These are phyloP conservation scores for Candida sp. DNA, from an alignment of 1,139 yeast genomes.

Conservation along the genomic window DNA sequence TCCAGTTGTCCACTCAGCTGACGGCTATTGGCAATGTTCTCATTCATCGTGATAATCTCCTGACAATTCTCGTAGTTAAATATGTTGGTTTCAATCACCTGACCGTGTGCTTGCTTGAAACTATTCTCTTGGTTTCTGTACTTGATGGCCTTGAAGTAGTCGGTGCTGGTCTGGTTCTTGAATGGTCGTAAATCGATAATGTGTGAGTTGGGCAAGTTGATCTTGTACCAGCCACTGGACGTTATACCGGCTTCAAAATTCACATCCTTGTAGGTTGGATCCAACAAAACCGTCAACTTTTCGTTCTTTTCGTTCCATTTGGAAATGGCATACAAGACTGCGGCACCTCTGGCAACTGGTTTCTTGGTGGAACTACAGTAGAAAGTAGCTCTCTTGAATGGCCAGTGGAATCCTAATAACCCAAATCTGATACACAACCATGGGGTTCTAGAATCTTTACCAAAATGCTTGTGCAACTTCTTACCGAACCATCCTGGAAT, in stretches of 20 bases:
- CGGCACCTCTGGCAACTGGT: slow-evolving; percentile 47
- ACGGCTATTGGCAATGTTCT: slow-evolving; percentile 40
- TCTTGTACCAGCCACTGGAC: slow-evolving; percentile 43
- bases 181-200: slow-evolving; percentile 44
- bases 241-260: slow-evolving; percentile 33
- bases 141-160: slow-evolving; percentile 43
- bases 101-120: slow-evolving; percentile 39
- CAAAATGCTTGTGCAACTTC: slow-evolving; percentile 26
- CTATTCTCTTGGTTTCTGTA: slow-evolving; percentile 41
- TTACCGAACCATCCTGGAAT: slow-evolving; percentile 31
- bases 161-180: slow-evolving; percentile 28
- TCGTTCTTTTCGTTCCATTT: slow-evolving; percentile 34
- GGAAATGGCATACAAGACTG: slow-evolving; percentile 39
- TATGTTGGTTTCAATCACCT: slow-evolving; percentile 23
- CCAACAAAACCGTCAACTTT: slow-evolving; percentile 38
- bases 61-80: slow-evolving; percentile 32
- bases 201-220: slow-evolving; percentile 42
- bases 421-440: slow-evolving; percentile 42
- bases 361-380: slow-evolving; percentile 38
- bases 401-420: slow-evolving; percentile 49
- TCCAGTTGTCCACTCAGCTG: slow-evolving; percentile 39
- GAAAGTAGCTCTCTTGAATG: slow-evolving; percentile 45
- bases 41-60: slow-evolving; percentile 36
- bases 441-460: slow-evolving; percentile 30
- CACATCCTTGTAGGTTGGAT: slow-evolving; percentile 41